Conservation (phyloP, 75 land plant species). For the Isoetes taiwanensis region DNA sequence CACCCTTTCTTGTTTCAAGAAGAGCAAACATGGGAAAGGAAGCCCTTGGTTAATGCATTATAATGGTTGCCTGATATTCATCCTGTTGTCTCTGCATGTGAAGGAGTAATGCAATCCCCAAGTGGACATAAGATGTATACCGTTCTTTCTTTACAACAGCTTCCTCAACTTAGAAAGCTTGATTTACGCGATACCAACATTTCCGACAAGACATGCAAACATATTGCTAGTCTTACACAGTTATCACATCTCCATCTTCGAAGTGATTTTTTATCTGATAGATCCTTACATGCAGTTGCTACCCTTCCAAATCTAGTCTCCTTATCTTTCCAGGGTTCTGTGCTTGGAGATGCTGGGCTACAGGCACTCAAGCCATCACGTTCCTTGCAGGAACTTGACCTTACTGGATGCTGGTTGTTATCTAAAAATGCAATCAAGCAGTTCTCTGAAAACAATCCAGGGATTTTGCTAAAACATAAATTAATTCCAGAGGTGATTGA, state of each 20-base stretch:
- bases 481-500: background rate
- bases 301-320: slow-evolving; percentile 32
- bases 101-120: background rate
- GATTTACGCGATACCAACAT: slow-evolving; percentile 49
- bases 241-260: slow-evolving; percentile 41
- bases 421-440: slow-evolving; percentile 28
- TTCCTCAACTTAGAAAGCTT: slow-evolving; percentile 38
- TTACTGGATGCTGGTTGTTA: slow-evolving; percentile 84
- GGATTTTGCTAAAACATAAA: slow-evolving; percentile 49
- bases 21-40: background rate
- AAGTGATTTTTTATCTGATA: slow-evolving; percentile 48
- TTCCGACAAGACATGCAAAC: slow-evolving; percentile 28
- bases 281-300: slow-evolving; percentile 34
- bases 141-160: slow-evolving; percentile 35
- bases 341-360: slow-evolving; percentile 49
- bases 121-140: no score
- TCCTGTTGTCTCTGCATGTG: background rate
- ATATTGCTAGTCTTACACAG: slow-evolving; percentile 28
- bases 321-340: slow-evolving; percentile 50
- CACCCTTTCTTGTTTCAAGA: background rate
- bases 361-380: slow-evolving; percentile 41
- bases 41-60: background rate
- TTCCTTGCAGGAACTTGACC: slow-evolving; percentile 38
- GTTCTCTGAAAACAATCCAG: slow-evolving; percentile 37
- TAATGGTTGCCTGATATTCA: background rate